Conservation (phyloP, 176 grass and related monocot species). For the Alopecurus myosuroides region DNA sequence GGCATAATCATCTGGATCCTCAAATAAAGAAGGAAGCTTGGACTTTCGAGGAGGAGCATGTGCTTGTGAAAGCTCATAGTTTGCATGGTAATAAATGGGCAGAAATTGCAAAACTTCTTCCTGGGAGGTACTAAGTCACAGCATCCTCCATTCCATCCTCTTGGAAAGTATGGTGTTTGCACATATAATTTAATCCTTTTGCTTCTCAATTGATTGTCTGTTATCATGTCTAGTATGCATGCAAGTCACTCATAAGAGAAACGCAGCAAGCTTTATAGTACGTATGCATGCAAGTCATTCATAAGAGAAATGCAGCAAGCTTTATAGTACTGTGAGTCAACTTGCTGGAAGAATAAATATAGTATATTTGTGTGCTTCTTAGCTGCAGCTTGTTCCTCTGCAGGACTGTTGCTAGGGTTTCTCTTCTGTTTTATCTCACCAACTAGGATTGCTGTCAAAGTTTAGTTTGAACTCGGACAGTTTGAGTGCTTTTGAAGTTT, state of each 20-base stretch:
- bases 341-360: background rate
- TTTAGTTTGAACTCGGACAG: background rate
- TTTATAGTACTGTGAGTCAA: background rate
- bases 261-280: constrained; percentile 19
- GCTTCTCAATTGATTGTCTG: background rate
- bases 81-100: constrained; percentile 97
- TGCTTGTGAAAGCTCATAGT: constrained; percentile 68
- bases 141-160: constrained; percentile 15
- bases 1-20: constrained; percentile 98
- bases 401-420: background rate
- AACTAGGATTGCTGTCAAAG: background rate
- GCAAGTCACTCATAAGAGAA: background rate
- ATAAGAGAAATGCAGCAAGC: constrained; percentile 18
- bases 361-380: background rate
- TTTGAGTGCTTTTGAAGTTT: constrained; percentile 14
- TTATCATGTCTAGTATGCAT: background rate
- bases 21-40: constrained; percentile 85
- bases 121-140: constrained; percentile 74
- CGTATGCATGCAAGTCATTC: background rate
- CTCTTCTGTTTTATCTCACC: background rate
- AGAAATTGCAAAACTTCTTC: constrained; percentile 87
- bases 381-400: background rate
- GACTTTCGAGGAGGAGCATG: constrained; percentile 67
- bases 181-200: constrained; percentile 1
- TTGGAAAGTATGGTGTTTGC: constrained; percentile 9